A percentile compares a stretch with the other conserved stretches of the same genome.
phyloP scores from a whole-genome alignment of 1,284 basidiomycete genomes.

The Meira miltonrushii region DNA sequence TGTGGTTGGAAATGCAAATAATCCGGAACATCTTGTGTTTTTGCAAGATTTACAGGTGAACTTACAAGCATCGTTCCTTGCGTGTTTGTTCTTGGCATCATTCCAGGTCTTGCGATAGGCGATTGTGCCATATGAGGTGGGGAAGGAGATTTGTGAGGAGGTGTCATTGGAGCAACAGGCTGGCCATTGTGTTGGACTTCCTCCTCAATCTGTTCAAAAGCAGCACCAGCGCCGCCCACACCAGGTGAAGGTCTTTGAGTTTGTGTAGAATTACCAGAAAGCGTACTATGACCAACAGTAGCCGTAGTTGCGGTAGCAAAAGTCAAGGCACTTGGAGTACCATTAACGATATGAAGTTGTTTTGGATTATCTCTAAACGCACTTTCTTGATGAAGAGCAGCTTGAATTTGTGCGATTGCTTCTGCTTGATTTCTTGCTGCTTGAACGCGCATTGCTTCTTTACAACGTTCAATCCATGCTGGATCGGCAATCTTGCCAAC shows the following conservation, averaged over 20 bases:
- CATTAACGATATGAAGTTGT: constrained; percentile 42
- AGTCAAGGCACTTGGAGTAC: constrained; percentile 32
- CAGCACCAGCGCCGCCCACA: constrained; percentile 16
- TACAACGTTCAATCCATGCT: constrained; percentile 80
- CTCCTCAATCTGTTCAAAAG: constrained; percentile 20
- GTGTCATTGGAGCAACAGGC: constrained; percentile 2
- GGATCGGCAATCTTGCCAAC: constrained; percentile 65
- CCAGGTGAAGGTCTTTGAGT: neutral
- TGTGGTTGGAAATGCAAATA: constrained; percentile 29
- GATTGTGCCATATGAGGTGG: neutral
- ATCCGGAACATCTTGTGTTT: constrained; percentile 21
- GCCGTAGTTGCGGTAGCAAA: constrained; percentile 33
- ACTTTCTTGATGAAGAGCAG: constrained; percentile 54
- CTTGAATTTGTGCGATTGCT: constrained; percentile 71
- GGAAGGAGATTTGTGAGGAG: constrained; percentile 17
- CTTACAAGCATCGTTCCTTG: constrained; percentile 38
- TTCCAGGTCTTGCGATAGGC: constrained; percentile 13
- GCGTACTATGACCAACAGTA: constrained; percentile 31
- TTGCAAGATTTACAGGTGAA: constrained; percentile 21
- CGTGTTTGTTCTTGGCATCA: constrained; percentile 32
- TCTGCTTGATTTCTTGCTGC: constrained; percentile 66
- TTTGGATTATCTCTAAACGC: constrained; percentile 52
- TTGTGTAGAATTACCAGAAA: constrained; percentile 9
- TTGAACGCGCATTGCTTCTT: constrained; percentile 65
- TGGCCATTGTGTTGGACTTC: constrained; percentile 10